Evolutionary conservation across 2,329 filamentous ascomycete species (phyloP).

Genomic region (Dendrostoma leiphaemia): DNA sequence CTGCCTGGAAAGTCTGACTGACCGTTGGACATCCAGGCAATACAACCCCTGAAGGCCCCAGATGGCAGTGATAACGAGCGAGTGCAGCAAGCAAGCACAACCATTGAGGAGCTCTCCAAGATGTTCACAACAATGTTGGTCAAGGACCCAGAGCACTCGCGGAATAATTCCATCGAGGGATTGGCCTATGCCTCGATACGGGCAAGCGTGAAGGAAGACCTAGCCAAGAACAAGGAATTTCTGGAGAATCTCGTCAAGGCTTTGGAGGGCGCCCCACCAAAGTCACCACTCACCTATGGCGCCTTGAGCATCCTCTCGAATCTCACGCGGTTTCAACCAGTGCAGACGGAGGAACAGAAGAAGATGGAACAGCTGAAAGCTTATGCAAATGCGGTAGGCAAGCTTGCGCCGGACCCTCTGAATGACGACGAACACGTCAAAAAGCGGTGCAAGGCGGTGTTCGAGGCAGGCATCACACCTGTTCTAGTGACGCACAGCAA

Average conservation of each 20-base stretch:
- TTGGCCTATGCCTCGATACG: slow-evolving; percentile 89
- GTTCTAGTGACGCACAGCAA: slow-evolving; percentile 76
- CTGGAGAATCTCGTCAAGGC: slow-evolving; percentile 67
- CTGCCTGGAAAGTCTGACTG: slow-evolving; percentile 42
- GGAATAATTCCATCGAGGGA: slow-evolving; percentile 79
- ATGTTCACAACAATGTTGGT: slow-evolving; percentile 68
- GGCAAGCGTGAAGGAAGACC: slow-evolving; percentile 77
- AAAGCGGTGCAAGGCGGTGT: slow-evolving; percentile 72
- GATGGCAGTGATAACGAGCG: slow-evolving; percentile 37
- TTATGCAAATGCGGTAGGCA: slow-evolving; percentile 83
- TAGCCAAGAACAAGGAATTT: slow-evolving; percentile 67
- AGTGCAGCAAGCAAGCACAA: slow-evolving; percentile 54
- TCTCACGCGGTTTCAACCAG: slow-evolving; percentile 76
- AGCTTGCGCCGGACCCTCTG: slow-evolving; percentile 61
- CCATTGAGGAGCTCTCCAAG: slow-evolving; percentile 62
- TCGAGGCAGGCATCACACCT: slow-evolving; percentile 75
- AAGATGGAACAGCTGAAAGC: slow-evolving; percentile 89
- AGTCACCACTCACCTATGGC: slow-evolving; percentile 77
- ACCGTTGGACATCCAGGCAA: slow-evolving; percentile 49
- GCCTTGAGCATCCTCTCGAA: slow-evolving; percentile 84
- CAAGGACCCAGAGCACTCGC: slow-evolving; percentile 53
- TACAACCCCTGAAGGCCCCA: slow-evolving; percentile 42
- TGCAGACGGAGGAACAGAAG: slow-evolving; percentile 84
- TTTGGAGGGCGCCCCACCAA: slow-evolving; percentile 56
- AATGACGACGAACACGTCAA: slow-evolving; percentile 75